Conservation (phyloP, 495 filamentous ascomycete species). For the Neurospora terricola region DNA sequence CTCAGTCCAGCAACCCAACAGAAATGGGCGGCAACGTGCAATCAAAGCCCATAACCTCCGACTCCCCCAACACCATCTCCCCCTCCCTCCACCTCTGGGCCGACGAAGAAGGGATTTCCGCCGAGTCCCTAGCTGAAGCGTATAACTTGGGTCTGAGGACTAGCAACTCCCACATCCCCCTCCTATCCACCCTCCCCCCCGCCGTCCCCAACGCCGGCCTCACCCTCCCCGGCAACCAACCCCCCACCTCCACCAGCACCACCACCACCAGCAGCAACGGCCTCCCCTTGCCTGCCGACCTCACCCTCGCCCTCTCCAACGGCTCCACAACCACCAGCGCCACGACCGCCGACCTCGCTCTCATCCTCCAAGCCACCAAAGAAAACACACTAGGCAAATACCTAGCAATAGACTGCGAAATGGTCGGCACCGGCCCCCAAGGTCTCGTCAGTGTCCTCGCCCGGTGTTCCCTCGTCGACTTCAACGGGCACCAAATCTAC, state of each 20-base stretch:
- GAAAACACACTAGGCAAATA: slow-evolving; percentile 63
- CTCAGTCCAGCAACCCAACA: too few species aligned
- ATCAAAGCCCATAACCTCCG: slow-evolving; percentile 12
- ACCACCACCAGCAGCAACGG: neutral
- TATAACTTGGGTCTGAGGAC: slow-evolving; percentile 32
- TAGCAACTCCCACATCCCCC: neutral
- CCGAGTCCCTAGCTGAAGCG: slow-evolving; percentile 50
- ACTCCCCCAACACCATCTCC: slow-evolving; percentile 13
- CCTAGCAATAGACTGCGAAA: slow-evolving; percentile 90
- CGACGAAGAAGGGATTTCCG: slow-evolving; percentile 50
- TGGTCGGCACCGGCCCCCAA: slow-evolving; percentile 80
- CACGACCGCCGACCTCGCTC: neutral
- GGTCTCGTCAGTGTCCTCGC: slow-evolving; percentile 59
- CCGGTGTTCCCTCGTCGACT: slow-evolving; percentile 81
- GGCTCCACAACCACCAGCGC: neutral
- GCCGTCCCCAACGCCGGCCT: slow-evolving; percentile 42
- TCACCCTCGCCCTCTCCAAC: neutral
- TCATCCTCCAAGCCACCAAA: slow-evolving; percentile 2
- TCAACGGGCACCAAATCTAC: slow-evolving; percentile 80
- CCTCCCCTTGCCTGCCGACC: neutral
- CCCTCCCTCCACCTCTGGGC: slow-evolving; percentile 37
- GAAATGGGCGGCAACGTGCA: slow-evolving; percentile 27
- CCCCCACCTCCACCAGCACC: neutral
- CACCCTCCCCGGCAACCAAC: slow-evolving; percentile 13
- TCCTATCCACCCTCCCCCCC: slow-evolving; percentile 4